phyloP scores from a whole-genome alignment of 129 eudicot genomes.

The Sambucus nigra region DNA sequence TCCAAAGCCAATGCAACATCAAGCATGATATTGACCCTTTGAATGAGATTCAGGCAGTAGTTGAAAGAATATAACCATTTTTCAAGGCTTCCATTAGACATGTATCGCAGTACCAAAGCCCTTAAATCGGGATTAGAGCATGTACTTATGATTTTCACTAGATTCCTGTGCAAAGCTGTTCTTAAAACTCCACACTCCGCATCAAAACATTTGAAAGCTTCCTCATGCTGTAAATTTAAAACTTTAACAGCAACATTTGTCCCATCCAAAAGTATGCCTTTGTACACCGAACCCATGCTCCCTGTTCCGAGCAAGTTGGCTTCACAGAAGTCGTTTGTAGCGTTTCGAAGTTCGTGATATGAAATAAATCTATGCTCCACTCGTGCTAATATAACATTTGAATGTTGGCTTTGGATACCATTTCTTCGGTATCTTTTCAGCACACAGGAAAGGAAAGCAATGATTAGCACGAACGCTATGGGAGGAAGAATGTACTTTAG shows the following conservation, averaged over 20 bases:
- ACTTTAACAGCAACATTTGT: slow-evolving; percentile 5
- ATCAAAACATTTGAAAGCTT: slow-evolving; percentile 13
- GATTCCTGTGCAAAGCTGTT: slow-evolving; percentile 2
- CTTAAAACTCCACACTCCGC: slow-evolving; percentile 10
- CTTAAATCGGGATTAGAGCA: slow-evolving; percentile 14
- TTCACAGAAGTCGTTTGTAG: slow-evolving; percentile 7
- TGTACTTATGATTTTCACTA: slow-evolving; percentile 10
- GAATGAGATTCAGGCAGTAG: slow-evolving; percentile 11
- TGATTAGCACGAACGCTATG: neutral
- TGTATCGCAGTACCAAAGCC: slow-evolving; percentile 12
- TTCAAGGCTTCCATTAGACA: slow-evolving; percentile 15
- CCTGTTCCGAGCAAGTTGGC: slow-evolving; percentile 10
- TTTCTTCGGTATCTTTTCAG: neutral
- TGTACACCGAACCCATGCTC: slow-evolving; percentile 7
- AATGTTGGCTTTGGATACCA: neutral
- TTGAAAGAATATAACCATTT: slow-evolving; percentile 13
- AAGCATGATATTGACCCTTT: slow-evolving; percentile 10
- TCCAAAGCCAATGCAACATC: slow-evolving; percentile 15
- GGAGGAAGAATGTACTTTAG: neutral
- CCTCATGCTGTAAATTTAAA: slow-evolving; percentile 4
- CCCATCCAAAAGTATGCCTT: slow-evolving; percentile 3
- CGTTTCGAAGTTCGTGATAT: neutral
- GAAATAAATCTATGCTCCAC: neutral
- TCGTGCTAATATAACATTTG: neutral
- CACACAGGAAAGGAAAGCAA: neutral